Conservation (phyloP, 2,329 filamentous ascomycete genomes). For the Decorospora gaudefroyi region DNA sequence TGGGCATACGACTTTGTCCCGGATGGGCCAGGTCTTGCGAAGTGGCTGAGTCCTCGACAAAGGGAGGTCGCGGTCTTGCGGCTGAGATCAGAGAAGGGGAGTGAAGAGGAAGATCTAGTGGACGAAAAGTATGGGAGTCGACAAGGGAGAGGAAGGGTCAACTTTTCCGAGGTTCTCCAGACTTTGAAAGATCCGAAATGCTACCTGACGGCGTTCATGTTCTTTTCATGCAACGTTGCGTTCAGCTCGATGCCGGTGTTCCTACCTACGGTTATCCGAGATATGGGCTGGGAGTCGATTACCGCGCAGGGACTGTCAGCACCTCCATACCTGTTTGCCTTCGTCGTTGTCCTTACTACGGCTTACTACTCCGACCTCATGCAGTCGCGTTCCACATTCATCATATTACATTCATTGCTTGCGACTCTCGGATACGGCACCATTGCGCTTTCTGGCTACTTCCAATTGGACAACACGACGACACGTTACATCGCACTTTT, state of each 20-base stretch:
- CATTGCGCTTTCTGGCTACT: conserved; percentile 63
- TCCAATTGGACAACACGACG: conserved; percentile 31
- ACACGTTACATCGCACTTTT: conserved; percentile 75
- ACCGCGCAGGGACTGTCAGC: conserved; percentile 77
- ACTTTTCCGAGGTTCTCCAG: conserved; percentile 61
- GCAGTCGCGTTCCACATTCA: conserved; percentile 65
- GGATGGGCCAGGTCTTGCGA: conserved; percentile 64
- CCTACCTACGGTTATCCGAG: conserved; percentile 75
- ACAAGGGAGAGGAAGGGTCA: conserved; percentile 48
- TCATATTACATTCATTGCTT: conserved; percentile 70
- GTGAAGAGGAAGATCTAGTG: conserved; percentile 37
- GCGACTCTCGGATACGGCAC: conserved; percentile 65
- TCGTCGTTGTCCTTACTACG: conserved; percentile 71
- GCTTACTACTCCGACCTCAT: conserved; percentile 72
- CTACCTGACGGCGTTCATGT: conserved; percentile 79
- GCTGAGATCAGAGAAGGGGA: conserved; percentile 59
- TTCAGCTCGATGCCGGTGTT: conserved; percentile 89
- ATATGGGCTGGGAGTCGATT: conserved; percentile 72
- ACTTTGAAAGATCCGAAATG: conserved; percentile 68
- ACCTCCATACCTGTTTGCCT: conserved; percentile 79
- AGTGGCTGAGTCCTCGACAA: conserved; percentile 51
- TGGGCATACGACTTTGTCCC: conserved; percentile 76
- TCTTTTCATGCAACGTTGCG: conserved; percentile 85
- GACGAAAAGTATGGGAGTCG: conserved; percentile 23
- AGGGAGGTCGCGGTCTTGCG: conserved; percentile 71